Evolutionary conservation across 345 rosid species (phyloP).

Genomic region (Crucihimalaya himalaica): DNA sequence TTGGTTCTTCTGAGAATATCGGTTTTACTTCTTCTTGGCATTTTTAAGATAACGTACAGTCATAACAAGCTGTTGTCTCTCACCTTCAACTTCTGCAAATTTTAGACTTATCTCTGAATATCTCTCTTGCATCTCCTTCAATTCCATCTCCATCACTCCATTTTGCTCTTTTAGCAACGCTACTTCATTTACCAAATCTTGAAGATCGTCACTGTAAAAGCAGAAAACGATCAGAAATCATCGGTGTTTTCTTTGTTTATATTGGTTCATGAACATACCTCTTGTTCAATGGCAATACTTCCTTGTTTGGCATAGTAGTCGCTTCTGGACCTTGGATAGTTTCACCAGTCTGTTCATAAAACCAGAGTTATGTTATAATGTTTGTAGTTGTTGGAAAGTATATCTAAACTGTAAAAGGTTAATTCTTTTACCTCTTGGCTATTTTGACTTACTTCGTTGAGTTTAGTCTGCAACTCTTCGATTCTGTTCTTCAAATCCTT

Average conservation of each 20-base stretch:
- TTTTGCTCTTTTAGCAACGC: constrained; percentile 56
- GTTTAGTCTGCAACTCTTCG: constrained; percentile 57
- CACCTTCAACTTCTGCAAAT: constrained; percentile 96
- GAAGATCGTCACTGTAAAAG: constrained; percentile 18
- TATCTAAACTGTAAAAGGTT: neutral
- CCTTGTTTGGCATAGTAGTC: constrained; percentile 31
- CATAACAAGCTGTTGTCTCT: constrained; percentile 91
- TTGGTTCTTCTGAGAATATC: neutral
- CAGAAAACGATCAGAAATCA: neutral
- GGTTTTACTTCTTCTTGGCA: constrained; percentile 51
- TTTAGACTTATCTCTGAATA: constrained; percentile 85
- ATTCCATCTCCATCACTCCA: constrained; percentile 65
- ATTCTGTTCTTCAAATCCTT: constrained; percentile 52
- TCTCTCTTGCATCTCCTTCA: constrained; percentile 91
- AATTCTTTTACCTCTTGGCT: constrained; percentile 45
- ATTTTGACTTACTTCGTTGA: constrained; percentile 50
- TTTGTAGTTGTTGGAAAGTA: neutral
- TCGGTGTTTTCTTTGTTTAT: neutral
- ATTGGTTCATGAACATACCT: constrained; percentile 45
- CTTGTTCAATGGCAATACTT: constrained; percentile 12
- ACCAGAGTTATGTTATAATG: constrained; percentile 1
- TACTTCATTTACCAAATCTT: constrained; percentile 31
- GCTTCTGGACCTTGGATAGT: neutral
- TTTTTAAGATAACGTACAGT: constrained; percentile 70
- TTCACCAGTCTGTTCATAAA: constrained; percentile 25